Evolutionary conservation across 192 early-diverging fungal species (phyloP).

Genomic region (Allomyces arbusculus): DNA sequence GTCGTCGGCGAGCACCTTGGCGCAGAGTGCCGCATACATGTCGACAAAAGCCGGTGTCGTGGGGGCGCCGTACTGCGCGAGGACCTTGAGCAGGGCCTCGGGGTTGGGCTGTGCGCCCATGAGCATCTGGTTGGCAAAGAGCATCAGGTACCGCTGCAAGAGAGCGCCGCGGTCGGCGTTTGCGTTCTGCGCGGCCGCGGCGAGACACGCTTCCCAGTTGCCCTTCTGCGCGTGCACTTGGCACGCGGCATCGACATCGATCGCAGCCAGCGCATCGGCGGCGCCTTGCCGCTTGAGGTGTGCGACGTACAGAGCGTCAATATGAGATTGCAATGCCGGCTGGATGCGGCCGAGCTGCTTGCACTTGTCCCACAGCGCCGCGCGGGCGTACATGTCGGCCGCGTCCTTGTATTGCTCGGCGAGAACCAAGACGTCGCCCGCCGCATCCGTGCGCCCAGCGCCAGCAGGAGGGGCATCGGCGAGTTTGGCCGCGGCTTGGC

Average conservation of each 20-base stretch:
- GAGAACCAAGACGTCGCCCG: constrained; percentile 27
- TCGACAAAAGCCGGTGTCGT: constrained; percentile 21
- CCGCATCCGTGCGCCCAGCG: constrained; percentile 22
- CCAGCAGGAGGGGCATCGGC: constrained; percentile 14
- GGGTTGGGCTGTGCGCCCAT: constrained; percentile 16
- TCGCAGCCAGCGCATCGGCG: constrained; percentile 25
- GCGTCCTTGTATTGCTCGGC: constrained; percentile 36
- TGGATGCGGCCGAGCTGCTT: constrained; percentile 23
- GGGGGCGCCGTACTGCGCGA: constrained; percentile 24
- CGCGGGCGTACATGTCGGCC: constrained; percentile 31
- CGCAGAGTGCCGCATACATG: background rate
- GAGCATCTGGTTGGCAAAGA: constrained; percentile 14
- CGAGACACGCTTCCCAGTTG: constrained; percentile 42
- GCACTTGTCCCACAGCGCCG: constrained; percentile 30
- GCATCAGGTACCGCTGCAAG: constrained; percentile 24
- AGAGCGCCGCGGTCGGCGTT: constrained; percentile 14
- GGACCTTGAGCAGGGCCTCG: constrained; percentile 12
- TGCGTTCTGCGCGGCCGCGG: constrained; percentile 16
- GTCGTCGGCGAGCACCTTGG: background rate
- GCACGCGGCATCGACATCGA: constrained; percentile 32
- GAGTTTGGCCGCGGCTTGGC: background rate
- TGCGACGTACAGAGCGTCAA: constrained; percentile 29
- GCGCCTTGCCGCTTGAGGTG: constrained; percentile 29
- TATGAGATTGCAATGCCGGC: constrained; percentile 31
- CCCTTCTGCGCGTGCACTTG: constrained; percentile 31